These are phyloP conservation scores for Herpetospermum pedunculosum DNA, from an alignment of 306 rosid genomes.

Conservation along the genomic window DNA sequence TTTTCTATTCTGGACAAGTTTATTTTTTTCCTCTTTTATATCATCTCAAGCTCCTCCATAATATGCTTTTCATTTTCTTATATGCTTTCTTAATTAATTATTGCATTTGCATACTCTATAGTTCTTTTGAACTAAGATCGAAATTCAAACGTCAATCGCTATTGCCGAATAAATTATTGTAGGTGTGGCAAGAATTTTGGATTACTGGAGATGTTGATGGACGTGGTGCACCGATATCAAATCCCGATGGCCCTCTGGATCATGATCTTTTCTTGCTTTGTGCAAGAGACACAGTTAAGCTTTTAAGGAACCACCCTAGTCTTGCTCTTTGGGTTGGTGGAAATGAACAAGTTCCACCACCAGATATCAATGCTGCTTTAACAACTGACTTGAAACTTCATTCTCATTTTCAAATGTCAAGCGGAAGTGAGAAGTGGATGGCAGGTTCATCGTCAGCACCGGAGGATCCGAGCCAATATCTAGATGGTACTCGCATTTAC, in stretches of 20 bases:
- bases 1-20: conserved; percentile 2
- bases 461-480: conserved; percentile 71
- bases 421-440: conserved; percentile 19
- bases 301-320: conserved; percentile 89
- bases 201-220: conserved; percentile 95
- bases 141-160: neutral
- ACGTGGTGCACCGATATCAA: conserved; percentile 71
- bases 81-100: neutral
- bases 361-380: conserved; percentile 59
- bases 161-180: conserved; percentile 1
- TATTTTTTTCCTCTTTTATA: neutral
- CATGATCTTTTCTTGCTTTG: conserved; percentile 88
- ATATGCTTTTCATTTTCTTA: neutral
- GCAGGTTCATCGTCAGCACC: conserved; percentile 12
- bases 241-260: conserved; percentile 81
- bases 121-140: neutral
- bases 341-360: conserved; percentile 89
- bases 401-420: conserved; percentile 37
- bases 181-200: conserved; percentile 99
- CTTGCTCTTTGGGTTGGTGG: conserved; percentile 99
- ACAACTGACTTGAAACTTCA: conserved; percentile 65
- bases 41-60: neutral
- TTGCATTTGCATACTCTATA: neutral
- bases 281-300: conserved; percentile 91
- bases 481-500: conserved; percentile 84